Evolutionary conservation across 192 early-diverging fungal genomes (phyloP).

Genomic region (Backusella tuberculispora): DNA sequence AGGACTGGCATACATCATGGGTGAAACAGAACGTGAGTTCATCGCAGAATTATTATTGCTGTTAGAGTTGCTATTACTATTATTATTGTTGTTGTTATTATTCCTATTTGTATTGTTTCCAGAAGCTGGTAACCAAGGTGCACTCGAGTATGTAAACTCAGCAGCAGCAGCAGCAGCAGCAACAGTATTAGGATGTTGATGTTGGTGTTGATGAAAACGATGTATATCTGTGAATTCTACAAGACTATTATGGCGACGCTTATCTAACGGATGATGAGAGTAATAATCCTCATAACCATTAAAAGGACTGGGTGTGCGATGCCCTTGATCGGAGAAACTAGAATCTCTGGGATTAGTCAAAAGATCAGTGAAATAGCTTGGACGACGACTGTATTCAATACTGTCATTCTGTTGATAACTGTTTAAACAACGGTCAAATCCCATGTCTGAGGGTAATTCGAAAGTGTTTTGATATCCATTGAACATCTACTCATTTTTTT

Average conservation of each 20-base stretch:
- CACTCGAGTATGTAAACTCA: not conserved
- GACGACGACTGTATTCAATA: constrained; percentile 27
- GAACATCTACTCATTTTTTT: not conserved
- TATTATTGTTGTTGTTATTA: not conserved
- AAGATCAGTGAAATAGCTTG: constrained; percentile 33
- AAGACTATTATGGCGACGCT: constrained; percentile 23
- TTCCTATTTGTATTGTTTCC: not conserved
- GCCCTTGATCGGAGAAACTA: constrained; percentile 31
- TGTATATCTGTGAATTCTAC: constrained; percentile 19
- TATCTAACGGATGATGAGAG: constrained; percentile 12
- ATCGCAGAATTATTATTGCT: not conserved
- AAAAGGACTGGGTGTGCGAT: constrained; percentile 28
- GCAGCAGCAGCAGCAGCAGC: constrained; percentile 2
- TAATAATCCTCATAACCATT: constrained; percentile 24
- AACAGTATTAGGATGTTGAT: not conserved
- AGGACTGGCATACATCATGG: constrained; percentile 23
- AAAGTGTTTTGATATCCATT: constrained; percentile 16
- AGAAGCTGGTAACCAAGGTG: constrained; percentile 10
- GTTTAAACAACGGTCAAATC: constrained; percentile 11
- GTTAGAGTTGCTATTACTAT: not conserved
- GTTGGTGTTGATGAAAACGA: constrained; percentile 8
- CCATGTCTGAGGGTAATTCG: constrained; percentile 15
- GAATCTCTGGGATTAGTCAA: constrained; percentile 21
- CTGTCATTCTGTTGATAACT: constrained; percentile 21
- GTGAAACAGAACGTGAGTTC: constrained; percentile 14